Base-by-base conservation (phyloP, 129 eudicot genomes). In the Cynara cardunculus region DNA sequence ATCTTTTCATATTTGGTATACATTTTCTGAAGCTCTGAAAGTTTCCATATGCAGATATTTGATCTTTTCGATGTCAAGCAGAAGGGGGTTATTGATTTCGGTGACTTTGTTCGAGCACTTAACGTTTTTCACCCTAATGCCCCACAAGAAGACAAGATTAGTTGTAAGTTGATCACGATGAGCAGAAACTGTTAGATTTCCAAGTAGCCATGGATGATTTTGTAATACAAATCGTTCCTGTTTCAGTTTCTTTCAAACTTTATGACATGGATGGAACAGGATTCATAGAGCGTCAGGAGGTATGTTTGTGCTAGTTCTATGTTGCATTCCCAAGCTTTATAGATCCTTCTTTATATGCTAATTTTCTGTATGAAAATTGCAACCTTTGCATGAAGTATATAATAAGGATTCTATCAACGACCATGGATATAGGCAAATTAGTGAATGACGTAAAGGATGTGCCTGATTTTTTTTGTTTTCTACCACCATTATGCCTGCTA, bases 261-360 rank as follows among this genome's bases (percentile, higher is more conserved):
- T 92, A 95, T 84, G 99, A 95, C 80, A 46, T 95, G 97, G 99
- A 92, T 70, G 94, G 90, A 84, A 95, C 99, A 14, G 99, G 99
- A 79, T 92, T 87, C 84, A 95, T 95, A 71, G 99, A 95, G 85
- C 96, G 99, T 27, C 97, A 95, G 44, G 99, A 95, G 97, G 99
- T 92, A 91, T 56, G 64, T 62, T 79, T 34, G 56, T 69, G 49
- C 46, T 16, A 25, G 30, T 13, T 77, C 14, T 39, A 18, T 41
- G 27, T 12, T 69, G 16, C 12, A 34, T 65, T 30, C 25, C 71
- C 71, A 19, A 31, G 32, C 14, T 21, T 46, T 70, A 74, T 44
- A n/a, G 34, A 24, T 46, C 13, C 46, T 44, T 46, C 9, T 26
- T 74, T 0, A 25, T 77, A 16, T 27, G 7, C 27, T n/a, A 16